phyloP scores from a whole-genome alignment of 768 basidiomycete species.

The Agrocybe praecox region DNA sequence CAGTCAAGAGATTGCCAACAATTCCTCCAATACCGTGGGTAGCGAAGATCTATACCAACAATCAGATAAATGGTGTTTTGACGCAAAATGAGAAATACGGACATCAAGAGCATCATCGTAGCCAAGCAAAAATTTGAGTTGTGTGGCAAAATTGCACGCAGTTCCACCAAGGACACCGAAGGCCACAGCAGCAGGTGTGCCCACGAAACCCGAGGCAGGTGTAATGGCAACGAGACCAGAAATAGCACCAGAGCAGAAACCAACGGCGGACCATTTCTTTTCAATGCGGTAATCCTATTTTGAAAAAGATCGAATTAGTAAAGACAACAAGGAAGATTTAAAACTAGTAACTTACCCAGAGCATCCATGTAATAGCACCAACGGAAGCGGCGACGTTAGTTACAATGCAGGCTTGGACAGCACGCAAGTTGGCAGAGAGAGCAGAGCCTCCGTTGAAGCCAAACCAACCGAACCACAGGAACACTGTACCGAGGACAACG shows the following conservation, averaged over 20 bases:
- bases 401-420: constrained; percentile 86
- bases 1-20: constrained; percentile 84
- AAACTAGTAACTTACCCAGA: constrained; percentile 55
- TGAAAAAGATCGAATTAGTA: background rate
- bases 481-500: constrained; percentile 89
- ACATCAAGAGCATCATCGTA: constrained; percentile 86
- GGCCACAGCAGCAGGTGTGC: constrained; percentile 78
- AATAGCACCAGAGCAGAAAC: constrained; percentile 95
- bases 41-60: constrained; percentile 74
- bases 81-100: constrained; percentile 20
- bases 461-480: constrained; percentile 97
- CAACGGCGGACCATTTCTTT: constrained; percentile 90
- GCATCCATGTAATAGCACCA: constrained; percentile 92
- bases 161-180: constrained; percentile 88
- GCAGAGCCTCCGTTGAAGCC: constrained; percentile 95
- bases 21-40: constrained; percentile 80
- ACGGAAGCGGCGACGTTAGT: constrained; percentile 91
- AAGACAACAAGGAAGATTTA: background rate
- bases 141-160: constrained; percentile 92
- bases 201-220: constrained; percentile 83
- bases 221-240: constrained; percentile 89
- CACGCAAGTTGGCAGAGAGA: constrained; percentile 85
- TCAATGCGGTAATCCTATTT: constrained; percentile 88
- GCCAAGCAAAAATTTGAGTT: constrained; percentile 80
- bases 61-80: background rate